phyloP scores from a whole-genome alignment of 768 basidiomycete genomes.

The Mycena floridula region DNA sequence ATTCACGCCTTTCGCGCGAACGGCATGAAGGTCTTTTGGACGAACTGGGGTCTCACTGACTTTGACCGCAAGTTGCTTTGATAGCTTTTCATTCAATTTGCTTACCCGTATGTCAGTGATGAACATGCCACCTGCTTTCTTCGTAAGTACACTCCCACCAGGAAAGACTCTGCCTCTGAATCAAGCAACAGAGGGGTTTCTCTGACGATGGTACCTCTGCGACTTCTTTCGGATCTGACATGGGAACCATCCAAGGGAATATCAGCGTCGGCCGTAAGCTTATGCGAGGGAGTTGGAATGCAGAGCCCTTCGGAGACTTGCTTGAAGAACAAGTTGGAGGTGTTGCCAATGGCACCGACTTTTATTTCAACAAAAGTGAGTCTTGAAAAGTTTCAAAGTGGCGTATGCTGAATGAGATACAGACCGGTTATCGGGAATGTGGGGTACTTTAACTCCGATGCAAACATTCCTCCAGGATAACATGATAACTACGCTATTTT shows the following conservation, averaged over 20 bases:
- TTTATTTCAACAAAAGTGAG: slow-evolving; percentile 29
- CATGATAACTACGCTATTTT: slow-evolving; percentile 26
- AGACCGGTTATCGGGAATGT: slow-evolving; percentile 28
- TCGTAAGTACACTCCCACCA: slow-evolving; percentile 4
- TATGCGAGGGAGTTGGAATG: slow-evolving; percentile 26
- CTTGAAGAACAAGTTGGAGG: slow-evolving; percentile 21
- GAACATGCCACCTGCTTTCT: slow-evolving; percentile 25
- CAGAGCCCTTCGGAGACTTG: slow-evolving; percentile 22
- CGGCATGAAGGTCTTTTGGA: slow-evolving; percentile 26
- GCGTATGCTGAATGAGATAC: background rate
- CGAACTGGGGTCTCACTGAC: slow-evolving; percentile 26
- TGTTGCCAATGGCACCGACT: slow-evolving; percentile 24
- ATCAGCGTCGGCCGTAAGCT: slow-evolving; percentile 23
- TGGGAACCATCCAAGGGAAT: slow-evolving; percentile 22
- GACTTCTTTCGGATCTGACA: slow-evolving; percentile 25
- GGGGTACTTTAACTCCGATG: slow-evolving; percentile 27
- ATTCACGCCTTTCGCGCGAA: slow-evolving; percentile 24
- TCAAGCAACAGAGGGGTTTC: slow-evolving; percentile 13
- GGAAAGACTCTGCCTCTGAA: slow-evolving; percentile 1
- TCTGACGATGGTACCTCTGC: slow-evolving; percentile 21
- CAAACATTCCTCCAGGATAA: slow-evolving; percentile 26
- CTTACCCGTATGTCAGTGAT: slow-evolving; percentile 11
- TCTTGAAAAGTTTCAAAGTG: background rate
- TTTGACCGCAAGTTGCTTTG: slow-evolving; percentile 19
- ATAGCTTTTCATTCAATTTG: background rate